phyloP scores from a whole-genome alignment of 2,329 filamentous ascomycete genomes.

The Diaporthe amygdali region DNA sequence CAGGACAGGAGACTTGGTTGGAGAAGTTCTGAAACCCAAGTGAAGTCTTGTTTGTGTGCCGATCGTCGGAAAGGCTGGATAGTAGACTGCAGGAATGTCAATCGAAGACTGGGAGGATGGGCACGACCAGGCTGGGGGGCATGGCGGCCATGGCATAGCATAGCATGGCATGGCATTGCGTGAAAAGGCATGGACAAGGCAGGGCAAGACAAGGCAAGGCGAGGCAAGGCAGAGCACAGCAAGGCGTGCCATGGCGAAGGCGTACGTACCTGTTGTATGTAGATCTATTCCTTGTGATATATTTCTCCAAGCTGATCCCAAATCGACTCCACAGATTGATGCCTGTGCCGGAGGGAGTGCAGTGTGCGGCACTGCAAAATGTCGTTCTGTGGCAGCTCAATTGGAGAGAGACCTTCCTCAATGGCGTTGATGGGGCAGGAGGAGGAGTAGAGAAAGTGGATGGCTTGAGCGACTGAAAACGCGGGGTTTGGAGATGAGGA shows the following conservation, averaged over 20 bases:
- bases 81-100: neutral
- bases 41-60: constrained; percentile 7
- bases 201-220: neutral
- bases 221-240: neutral
- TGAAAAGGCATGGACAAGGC: neutral
- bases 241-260: neutral
- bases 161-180: neutral
- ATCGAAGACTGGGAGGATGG: neutral
- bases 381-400: neutral
- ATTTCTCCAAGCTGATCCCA: constrained; percentile 21
- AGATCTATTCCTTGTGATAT: constrained; percentile 5
- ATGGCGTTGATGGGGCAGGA: constrained; percentile 10
- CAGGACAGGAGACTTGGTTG: neutral
- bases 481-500: constrained; percentile 7
- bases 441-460: neutral
- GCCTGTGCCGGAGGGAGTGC: neutral
- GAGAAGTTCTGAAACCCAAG: neutral
- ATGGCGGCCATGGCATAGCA: neutral
- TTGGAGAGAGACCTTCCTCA: constrained; percentile 17
- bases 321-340: constrained; percentile 7
- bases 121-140: neutral
- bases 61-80: constrained; percentile 6
- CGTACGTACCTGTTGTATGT: constrained; percentile 18
- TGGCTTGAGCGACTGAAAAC: neutral
- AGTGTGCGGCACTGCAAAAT: neutral